Evolutionary conservation across 2,329 filamentous ascomycete species (phyloP).

Genomic region (Penicillium thymicola): DNA sequence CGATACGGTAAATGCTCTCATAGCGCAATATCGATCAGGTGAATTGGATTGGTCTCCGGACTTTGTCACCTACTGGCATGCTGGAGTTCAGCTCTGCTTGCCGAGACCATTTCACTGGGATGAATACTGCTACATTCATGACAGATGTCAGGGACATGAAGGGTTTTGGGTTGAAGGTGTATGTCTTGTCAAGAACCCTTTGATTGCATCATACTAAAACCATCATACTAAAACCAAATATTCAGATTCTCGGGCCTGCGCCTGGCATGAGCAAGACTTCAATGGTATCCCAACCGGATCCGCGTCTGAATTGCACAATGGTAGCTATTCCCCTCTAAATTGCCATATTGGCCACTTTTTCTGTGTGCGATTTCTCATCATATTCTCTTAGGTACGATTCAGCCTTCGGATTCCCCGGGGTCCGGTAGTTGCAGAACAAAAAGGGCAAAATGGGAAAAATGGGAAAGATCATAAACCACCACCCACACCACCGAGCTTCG

Average conservation of each 20-base stretch:
- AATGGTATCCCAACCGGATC: not conserved
- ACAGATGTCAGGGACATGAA: not conserved
- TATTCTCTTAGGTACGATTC: not conserved
- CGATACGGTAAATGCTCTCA: not conserved
- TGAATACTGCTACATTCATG: not conserved
- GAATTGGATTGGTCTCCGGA: not conserved
- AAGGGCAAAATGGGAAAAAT: not conserved
- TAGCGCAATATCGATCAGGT: not conserved
- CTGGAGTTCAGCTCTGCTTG: not conserved
- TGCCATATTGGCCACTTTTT: too few relatives aligned
- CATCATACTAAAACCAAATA: not conserved
- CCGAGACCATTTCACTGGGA: conserved; percentile 2
- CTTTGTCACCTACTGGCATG: conserved; percentile 2
- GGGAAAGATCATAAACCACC: not conserved
- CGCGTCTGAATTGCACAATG: not conserved
- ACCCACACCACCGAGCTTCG: not conserved
- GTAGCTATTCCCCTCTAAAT: not conserved
- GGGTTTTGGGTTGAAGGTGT: conserved; percentile 9
- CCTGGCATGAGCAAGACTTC: not conserved
- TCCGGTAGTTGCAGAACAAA: not conserved
- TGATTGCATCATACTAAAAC: not conserved
- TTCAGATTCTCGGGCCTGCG: not conserved
- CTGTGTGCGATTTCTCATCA: not conserved
- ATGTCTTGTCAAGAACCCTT: not conserved
- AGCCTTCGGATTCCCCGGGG: not conserved